Base-by-base conservation (phyloP, 352 stramenopile genomes). In the Bremia lactucae region DNA sequence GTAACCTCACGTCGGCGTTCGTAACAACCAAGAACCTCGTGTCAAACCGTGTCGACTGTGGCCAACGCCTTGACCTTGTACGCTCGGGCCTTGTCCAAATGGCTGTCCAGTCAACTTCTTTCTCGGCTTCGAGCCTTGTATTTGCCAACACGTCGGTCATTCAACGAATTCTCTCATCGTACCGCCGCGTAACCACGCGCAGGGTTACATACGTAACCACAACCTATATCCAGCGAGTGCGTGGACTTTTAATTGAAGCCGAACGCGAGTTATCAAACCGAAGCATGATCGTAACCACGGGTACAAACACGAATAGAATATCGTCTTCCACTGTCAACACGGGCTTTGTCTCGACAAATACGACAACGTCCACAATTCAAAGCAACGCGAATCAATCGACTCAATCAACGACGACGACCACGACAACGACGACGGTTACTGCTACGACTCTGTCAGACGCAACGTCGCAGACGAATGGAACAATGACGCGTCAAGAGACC, bases 1-100 rank as follows among this genome's bases (percentile, higher is more conserved):
- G 42, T 16, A 71, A 73, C 58, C 69, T 68, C 42, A 63, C 67
- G 43, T 47, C 46, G 20, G 58, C 54, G 15, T 82, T 82, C 26
- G 64, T 82, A 13, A 59, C 54, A 34, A 68, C 74, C 58, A 64
- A 62, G 49, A 65, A 78, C 54, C 45, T 84, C 31, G 52, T 73
- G 18, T 74, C 62, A 2, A 59, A 61, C 48, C 58, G 59, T 37
- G 58, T 72, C 5, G 42, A 62, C 31, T 79, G 66, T 45, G 68
- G 61, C 21, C 61, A 84, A 45, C 55, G 62, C 14, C 41, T 82
- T 21, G 68, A 84, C 25, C 56, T 68, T 18, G 62, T 82, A 15
- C 49, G 56, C 31, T 62, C 53, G 2, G 72, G 72, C 28, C 49
- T 72, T 29, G 26, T 76, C 14, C 62, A 62, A 34, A 42, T 84